Percentiles rank a stretch among this genome's conserved stretches.
phyloP scores from a whole-genome alignment of 2,329 filamentous ascomycete species.

The Aspergillus vadensis region DNA sequence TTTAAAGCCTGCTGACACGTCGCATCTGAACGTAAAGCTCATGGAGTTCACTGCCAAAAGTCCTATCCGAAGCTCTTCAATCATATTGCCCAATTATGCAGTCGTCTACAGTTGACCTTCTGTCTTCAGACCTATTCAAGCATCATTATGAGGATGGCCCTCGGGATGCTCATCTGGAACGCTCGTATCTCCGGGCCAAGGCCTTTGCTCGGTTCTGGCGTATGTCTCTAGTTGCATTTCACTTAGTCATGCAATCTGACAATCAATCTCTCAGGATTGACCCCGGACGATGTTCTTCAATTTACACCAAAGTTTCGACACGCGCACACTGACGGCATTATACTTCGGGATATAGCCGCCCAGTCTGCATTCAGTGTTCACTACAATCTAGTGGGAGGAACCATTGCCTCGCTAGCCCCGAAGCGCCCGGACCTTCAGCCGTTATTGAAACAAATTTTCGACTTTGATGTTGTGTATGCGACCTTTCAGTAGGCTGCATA shows the following conservation, averaged over 20 bases:
- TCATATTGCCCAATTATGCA: not conserved
- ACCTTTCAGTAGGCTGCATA: not conserved
- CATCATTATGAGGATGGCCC: not conserved
- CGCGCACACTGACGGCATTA: conserved; percentile 4
- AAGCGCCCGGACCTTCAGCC: conserved; percentile 17
- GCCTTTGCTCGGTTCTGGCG: conserved; percentile 6
- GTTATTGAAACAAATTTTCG: conserved; percentile 21
- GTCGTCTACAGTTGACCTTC: conserved; percentile 4
- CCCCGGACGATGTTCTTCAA: not conserved
- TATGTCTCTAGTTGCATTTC: not conserved
- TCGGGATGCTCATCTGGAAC: not conserved
- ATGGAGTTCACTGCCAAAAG: not conserved
- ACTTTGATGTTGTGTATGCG: conserved; percentile 25
- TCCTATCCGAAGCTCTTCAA: not conserved
- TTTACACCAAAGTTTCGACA: conserved; percentile 8
- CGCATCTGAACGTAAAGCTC: too few species aligned
- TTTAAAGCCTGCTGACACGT: too few species aligned
- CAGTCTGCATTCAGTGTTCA: conserved; percentile 22
- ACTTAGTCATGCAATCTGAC: not conserved
- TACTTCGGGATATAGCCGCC: conserved; percentile 1
- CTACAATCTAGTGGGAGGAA: conserved; percentile 24
- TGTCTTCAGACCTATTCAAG: conserved; percentile 4
- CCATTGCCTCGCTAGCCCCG: conserved; percentile 19
- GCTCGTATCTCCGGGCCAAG: conserved; percentile 11
- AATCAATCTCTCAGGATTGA: not conserved